Conservation (phyloP, 305 asterid species). For the Fraxinus albicans region DNA sequence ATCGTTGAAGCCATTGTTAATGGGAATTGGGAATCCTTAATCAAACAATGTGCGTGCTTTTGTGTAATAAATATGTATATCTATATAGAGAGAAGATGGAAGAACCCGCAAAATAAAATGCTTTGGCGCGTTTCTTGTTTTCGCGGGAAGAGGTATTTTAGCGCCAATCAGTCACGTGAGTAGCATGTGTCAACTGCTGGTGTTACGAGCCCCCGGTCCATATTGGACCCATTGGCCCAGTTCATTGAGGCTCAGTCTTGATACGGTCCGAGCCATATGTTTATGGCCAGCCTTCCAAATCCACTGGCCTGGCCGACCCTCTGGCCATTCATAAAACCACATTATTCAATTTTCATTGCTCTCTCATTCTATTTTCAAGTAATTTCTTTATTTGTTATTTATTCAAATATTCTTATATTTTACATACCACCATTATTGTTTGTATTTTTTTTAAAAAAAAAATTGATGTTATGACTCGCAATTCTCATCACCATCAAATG, state of each 20-base stretch:
- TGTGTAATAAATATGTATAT: neutral
- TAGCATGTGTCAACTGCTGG: neutral
- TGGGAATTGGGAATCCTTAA: neutral
- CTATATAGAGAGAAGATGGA: neutral
- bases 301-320: no score
- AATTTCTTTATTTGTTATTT: no score
- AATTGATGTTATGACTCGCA: no score
- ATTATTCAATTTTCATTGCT: no score
- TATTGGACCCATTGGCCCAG: neutral
- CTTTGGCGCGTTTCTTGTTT: conserved; percentile 33
- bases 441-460: no score
- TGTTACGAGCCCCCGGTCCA: neutral
- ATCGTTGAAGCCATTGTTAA: conserved; percentile 21
- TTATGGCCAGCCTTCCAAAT: neutral
- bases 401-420: no score
- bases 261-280: neutral
- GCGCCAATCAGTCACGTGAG: neutral
- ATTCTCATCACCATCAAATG: no score
- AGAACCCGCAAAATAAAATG: conserved; percentile 25
- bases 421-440: no score
- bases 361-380: no score
- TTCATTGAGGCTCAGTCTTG: neutral
- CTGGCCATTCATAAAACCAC: no score
- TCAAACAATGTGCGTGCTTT: conserved; percentile 9
- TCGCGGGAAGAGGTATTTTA: conserved; percentile 33